A percentile compares a stretch with the other conserved stretches of the same genome.
phyloP scores from a whole-genome alignment of 208 protist genomes.

The Angomonas deanei region DNA sequence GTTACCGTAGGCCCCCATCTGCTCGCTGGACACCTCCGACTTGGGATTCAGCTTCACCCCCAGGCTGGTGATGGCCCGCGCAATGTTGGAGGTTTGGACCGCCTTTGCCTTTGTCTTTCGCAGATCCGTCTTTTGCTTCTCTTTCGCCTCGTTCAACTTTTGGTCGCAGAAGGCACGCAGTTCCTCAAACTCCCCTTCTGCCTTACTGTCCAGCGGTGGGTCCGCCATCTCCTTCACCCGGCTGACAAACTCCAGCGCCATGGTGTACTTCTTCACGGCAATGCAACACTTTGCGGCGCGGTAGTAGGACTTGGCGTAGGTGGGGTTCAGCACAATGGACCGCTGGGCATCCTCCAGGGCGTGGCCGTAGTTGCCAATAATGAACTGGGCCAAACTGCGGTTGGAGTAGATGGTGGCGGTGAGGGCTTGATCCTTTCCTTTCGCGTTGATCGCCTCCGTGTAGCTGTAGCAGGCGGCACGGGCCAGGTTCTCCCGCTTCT shows the following conservation, averaged over 20 bases:
- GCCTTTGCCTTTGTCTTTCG: constrained; percentile 32
- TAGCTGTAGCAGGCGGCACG: constrained; percentile 77
- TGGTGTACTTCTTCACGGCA: constrained; percentile 66
- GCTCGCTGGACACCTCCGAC: constrained; percentile 74
- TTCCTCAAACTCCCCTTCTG: constrained; percentile 47
- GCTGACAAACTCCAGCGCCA: constrained; percentile 54
- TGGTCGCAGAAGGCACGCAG: constrained; percentile 31
- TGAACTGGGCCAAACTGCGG: constrained; percentile 77
- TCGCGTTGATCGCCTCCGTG: constrained; percentile 79
- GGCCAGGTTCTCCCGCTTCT: constrained; percentile 71
- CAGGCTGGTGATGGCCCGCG: constrained; percentile 49
- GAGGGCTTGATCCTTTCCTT: constrained; percentile 63
- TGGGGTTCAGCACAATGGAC: constrained; percentile 67
- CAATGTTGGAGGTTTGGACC: constrained; percentile 54
- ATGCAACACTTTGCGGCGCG: constrained; percentile 72
- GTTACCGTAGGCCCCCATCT: constrained; percentile 79
- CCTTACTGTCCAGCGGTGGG: constrained; percentile 28
- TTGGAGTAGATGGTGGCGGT: constrained; percentile 78
- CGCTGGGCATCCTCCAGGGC: constrained; percentile 78
- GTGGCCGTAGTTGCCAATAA: constrained; percentile 86
- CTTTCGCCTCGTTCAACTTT: constrained; percentile 13
- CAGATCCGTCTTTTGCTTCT: constrained; percentile 30
- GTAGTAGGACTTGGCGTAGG: constrained; percentile 85
- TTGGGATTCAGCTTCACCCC: constrained; percentile 52
- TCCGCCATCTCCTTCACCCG: constrained; percentile 28